A percentile compares a stretch with the other conserved stretches of the same genome.
These are phyloP conservation scores for Alternaria solani DNA, from an alignment of 2,329 filamentous ascomycete genomes.

Conservation along the genomic window DNA sequence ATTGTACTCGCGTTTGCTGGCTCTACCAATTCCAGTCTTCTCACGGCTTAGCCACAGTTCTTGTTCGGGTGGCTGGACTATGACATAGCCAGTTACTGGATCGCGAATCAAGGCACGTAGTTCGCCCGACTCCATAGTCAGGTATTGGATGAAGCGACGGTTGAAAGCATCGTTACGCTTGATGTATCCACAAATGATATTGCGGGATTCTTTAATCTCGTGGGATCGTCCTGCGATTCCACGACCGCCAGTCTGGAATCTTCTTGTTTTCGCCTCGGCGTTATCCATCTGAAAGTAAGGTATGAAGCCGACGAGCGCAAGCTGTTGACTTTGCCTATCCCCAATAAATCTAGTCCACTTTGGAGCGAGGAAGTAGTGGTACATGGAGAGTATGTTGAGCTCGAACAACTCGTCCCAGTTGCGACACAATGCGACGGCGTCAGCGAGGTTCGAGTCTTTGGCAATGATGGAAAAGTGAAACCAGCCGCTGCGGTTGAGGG, in stretches of 20 bases:
- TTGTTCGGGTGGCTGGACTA: slow-evolving; percentile 50
- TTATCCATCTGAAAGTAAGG: slow-evolving; percentile 47
- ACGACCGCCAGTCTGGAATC: slow-evolving; percentile 45
- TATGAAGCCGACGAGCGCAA: slow-evolving; percentile 54
- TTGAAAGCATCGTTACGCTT: slow-evolving; percentile 54
- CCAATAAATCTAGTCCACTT: slow-evolving; percentile 57
- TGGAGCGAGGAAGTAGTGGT: slow-evolving; percentile 58
- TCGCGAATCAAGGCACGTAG: slow-evolving; percentile 35
- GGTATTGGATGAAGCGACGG: slow-evolving; percentile 55
- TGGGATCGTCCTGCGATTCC: slow-evolving; percentile 46
- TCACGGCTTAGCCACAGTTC: slow-evolving; percentile 52
- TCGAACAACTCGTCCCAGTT: slow-evolving; percentile 63
- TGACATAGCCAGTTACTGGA: neutral
- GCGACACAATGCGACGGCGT: slow-evolving; percentile 57
- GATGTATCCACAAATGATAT: slow-evolving; percentile 55
- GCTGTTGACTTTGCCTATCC: slow-evolving; percentile 50
- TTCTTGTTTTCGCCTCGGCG: slow-evolving; percentile 45
- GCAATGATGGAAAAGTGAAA: slow-evolving; percentile 61
- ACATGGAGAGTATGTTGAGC: slow-evolving; percentile 55
- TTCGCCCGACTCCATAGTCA: slow-evolving; percentile 50
- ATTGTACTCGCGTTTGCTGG: slow-evolving; percentile 51
- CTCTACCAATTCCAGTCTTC: slow-evolving; percentile 52
- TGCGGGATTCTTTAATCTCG: slow-evolving; percentile 48
- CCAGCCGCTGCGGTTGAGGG: slow-evolving; percentile 60
- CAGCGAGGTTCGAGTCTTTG: slow-evolving; percentile 56